A percentile compares a stretch with the other conserved stretches of the same genome.
Conservation (phyloP, 2,329 filamentous ascomycete genomes). For the Penicillium sp. region DNA sequence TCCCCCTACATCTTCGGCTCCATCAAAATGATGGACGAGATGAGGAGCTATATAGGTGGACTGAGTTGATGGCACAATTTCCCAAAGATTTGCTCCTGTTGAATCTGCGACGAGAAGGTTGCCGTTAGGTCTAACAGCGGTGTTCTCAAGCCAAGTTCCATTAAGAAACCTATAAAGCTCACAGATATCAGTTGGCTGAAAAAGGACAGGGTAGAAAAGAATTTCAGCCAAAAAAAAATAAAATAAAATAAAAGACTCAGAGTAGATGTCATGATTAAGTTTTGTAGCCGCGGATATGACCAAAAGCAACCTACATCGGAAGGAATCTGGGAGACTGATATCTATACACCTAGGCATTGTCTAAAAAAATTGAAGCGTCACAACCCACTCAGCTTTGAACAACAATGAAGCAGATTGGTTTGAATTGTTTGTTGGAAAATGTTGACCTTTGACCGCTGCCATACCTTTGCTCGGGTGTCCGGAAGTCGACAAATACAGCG, state of each 20-base stretch:
- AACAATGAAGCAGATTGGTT: not conserved
- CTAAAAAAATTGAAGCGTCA: no score
- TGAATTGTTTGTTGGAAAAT: not conserved
- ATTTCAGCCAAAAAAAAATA: not conserved
- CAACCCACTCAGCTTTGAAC: not conserved
- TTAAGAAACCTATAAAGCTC: constrained; percentile 27
- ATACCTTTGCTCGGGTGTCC: not conserved
- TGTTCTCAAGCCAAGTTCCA: constrained; percentile 36
- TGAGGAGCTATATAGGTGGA: constrained; percentile 8
- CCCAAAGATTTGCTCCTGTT: constrained; percentile 20
- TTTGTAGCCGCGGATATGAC: not conserved
- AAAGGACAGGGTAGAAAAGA: not conserved
- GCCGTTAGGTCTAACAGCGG: constrained; percentile 33
- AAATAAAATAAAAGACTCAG: not conserved
- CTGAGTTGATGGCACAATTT: constrained; percentile 3
- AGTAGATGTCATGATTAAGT: not conserved
- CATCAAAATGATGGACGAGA: constrained; percentile 12
- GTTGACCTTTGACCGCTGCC: not conserved
- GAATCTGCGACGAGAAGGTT: constrained; percentile 31
- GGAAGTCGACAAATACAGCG: not conserved
- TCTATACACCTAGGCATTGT: no score
- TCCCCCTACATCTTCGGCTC: constrained; percentile 10
- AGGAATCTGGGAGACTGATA: not conserved
- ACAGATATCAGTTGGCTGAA: not conserved
- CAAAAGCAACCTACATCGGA: not conserved